phyloP scores from a whole-genome alignment of 805 yeast species.

The Saturnispora sanitii region DNA sequence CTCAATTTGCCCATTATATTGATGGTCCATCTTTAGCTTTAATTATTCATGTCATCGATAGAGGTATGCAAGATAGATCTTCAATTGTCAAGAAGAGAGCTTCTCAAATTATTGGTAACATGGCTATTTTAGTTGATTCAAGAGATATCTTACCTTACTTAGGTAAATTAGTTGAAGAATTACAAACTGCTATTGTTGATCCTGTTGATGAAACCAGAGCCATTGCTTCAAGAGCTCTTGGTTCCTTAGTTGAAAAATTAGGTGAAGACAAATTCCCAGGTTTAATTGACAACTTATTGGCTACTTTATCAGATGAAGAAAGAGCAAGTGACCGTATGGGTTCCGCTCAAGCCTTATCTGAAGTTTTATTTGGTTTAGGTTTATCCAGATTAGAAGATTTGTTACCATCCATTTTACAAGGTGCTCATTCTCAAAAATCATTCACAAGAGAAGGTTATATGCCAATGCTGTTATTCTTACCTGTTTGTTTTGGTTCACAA shows the following conservation, averaged over 20 bases:
- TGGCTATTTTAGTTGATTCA: slow-evolving; percentile 91
- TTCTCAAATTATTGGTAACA: slow-evolving; percentile 96
- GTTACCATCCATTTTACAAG: slow-evolving; percentile 66
- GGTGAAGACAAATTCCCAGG: slow-evolving; percentile 96
- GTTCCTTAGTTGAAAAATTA: slow-evolving; percentile 88
- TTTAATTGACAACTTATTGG: slow-evolving; percentile 70
- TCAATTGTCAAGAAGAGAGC: slow-evolving; percentile 88
- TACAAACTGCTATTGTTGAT: slow-evolving; percentile 93
- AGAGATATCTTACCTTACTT: slow-evolving; percentile 80
- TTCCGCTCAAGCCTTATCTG: slow-evolving; percentile 93
- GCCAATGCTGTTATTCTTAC: slow-evolving; percentile 81
- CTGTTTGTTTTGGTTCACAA: slow-evolving; percentile 88
- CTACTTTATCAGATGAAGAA: slow-evolving; percentile 63
- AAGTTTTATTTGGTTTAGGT: slow-evolving; percentile 89
- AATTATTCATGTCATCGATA: slow-evolving; percentile 85
- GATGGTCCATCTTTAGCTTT: slow-evolving; percentile 97
- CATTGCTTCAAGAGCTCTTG: slow-evolving; percentile 94
- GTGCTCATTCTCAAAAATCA: slow-evolving; percentile 56
- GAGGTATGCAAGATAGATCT: slow-evolving; percentile 94
- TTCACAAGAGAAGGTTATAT: slow-evolving; percentile 84
- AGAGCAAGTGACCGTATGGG: slow-evolving; percentile 91
- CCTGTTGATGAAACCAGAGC: slow-evolving; percentile 97
- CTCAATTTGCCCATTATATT: slow-evolving; percentile 93
- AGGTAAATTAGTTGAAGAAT: slow-evolving; percentile 63
- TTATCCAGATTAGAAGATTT: slow-evolving; percentile 77